phyloP scores from a whole-genome alignment of 208 protist species.

The Wallacemonas sp. region DNA sequence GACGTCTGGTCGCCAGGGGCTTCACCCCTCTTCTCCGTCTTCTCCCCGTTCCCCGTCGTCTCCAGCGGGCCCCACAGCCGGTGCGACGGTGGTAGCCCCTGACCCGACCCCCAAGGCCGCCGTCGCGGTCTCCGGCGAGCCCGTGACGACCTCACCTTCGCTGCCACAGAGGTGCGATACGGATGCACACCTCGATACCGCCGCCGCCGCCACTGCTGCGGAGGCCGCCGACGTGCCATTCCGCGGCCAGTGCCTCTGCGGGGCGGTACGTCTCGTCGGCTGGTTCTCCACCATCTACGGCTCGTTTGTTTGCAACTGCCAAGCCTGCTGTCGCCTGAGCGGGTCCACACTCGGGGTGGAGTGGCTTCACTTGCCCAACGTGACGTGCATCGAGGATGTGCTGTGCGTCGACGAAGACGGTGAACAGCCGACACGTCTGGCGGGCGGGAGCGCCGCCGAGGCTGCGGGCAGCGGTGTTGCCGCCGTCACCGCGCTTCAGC shows the following conservation, averaged over 20 bases:
- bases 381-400: constrained; percentile 14
- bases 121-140: constrained; percentile 4
- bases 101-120: background rate
- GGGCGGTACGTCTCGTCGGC: constrained; percentile 20
- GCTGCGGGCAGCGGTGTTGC: constrained; percentile 4
- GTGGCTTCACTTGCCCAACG: constrained; percentile 76
- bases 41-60: too few species aligned
- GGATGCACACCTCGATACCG: too few species aligned
- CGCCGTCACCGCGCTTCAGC: constrained; percentile 16
- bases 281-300: constrained; percentile 71
- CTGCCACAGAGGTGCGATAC: too few species aligned
- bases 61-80: background rate
- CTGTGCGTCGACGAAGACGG: background rate
- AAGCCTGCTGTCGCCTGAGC: constrained; percentile 46
- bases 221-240: constrained; percentile 28
- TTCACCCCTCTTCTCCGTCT: too few species aligned
- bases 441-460: background rate
- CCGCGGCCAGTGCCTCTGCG: constrained; percentile 58
- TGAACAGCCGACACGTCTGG: background rate
- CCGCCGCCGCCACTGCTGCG: constrained; percentile 1
- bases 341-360: constrained; percentile 52
- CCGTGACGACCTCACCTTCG: too few species aligned
- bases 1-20: too few species aligned
- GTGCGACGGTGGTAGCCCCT: background rate
- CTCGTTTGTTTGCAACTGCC: constrained; percentile 70